These are phyloP conservation scores for Kernera saxatilis DNA, from an alignment of 345 rosid species.

Conservation along the genomic window DNA sequence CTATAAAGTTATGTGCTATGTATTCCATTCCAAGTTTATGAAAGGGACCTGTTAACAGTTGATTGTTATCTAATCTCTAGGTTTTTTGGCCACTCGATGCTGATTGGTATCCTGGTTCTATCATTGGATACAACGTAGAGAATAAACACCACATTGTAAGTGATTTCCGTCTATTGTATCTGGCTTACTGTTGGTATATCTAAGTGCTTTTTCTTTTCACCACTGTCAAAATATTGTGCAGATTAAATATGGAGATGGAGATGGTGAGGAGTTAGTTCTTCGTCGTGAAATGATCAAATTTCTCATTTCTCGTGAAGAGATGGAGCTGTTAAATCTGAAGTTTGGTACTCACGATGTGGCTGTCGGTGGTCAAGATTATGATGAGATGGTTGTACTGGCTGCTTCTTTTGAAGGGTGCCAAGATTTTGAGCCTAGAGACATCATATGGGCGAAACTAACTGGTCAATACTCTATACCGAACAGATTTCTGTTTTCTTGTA, in stretches of 20 bases:
- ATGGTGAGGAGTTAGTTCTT: conserved; percentile 67
- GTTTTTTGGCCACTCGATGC: conserved; percentile 98
- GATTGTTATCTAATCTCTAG: conserved; percentile 39
- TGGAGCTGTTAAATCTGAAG: conserved; percentile 54
- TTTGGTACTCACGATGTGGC: conserved; percentile 38
- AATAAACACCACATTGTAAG: conserved; percentile 62
- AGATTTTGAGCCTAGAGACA: conserved; percentile 82
- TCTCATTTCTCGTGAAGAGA: conserved; percentile 59
- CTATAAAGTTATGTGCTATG: neutral
- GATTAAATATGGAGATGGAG: conserved; percentile 87
- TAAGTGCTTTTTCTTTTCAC: conserved; percentile 1
- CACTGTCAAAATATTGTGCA: conserved; percentile 29
- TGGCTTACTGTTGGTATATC: neutral
- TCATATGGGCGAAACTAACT: conserved; percentile 97
- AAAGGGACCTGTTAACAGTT: neutral
- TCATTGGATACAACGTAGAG: conserved; percentile 61
- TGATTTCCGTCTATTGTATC: conserved; percentile 8
- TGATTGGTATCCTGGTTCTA: conserved; percentile 76
- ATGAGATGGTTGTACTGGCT: conserved; percentile 94
- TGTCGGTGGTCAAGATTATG: conserved; percentile 50
- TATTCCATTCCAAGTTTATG: neutral
- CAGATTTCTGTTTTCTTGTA: neutral
- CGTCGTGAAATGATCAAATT: conserved; percentile 63
- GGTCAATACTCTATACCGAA: conserved; percentile 38
- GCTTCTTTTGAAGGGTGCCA: conserved; percentile 80